These are phyloP conservation scores for Agrocybe chaxingu DNA, from an alignment of 768 basidiomycete genomes.

Conservation along the genomic window DNA sequence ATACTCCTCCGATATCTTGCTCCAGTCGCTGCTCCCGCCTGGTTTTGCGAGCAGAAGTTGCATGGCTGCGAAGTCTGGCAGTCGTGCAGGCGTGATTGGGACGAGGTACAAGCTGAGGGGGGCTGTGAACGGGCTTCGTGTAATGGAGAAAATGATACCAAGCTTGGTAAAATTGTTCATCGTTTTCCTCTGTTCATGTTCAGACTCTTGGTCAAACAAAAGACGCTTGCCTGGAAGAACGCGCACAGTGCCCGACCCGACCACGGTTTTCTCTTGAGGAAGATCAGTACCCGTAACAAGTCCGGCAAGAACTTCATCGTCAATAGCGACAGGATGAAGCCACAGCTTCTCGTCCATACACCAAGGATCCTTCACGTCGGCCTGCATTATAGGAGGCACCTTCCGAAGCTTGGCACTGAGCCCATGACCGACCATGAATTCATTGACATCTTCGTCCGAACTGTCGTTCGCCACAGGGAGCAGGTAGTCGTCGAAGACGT, in stretches of 20 bases:
- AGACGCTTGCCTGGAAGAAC: slow-evolving; percentile 31
- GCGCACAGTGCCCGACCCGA: slow-evolving; percentile 29
- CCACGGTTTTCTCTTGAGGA: slow-evolving; percentile 41
- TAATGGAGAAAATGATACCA: slow-evolving; percentile 62
- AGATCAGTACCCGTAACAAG: slow-evolving; percentile 66
- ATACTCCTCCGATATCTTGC: slow-evolving; percentile 42
- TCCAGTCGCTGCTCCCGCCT: slow-evolving; percentile 55
- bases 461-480: slow-evolving; percentile 58
- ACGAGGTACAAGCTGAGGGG: slow-evolving; percentile 63
- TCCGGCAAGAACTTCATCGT: slow-evolving; percentile 50
- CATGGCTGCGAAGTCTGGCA: slow-evolving; percentile 61
- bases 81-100: slow-evolving; percentile 48
- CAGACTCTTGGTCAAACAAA: slow-evolving; percentile 40
- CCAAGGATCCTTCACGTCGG: slow-evolving; percentile 68
- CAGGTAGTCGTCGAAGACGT: slow-evolving; percentile 80
- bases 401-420: slow-evolving; percentile 36
- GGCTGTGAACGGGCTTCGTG: slow-evolving; percentile 48
- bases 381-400: slow-evolving; percentile 54
- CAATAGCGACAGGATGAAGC: slow-evolving; percentile 58
- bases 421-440: slow-evolving; percentile 29
- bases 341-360: slow-evolving; percentile 51
- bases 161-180: slow-evolving; percentile 67
- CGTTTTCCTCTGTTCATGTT: slow-evolving; percentile 40
- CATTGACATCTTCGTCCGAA: slow-evolving; percentile 45
- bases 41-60: slow-evolving; percentile 45